Evolutionary conservation across 2,329 filamentous ascomycete genomes (phyloP).

Genomic region (Drechslera avenae): DNA sequence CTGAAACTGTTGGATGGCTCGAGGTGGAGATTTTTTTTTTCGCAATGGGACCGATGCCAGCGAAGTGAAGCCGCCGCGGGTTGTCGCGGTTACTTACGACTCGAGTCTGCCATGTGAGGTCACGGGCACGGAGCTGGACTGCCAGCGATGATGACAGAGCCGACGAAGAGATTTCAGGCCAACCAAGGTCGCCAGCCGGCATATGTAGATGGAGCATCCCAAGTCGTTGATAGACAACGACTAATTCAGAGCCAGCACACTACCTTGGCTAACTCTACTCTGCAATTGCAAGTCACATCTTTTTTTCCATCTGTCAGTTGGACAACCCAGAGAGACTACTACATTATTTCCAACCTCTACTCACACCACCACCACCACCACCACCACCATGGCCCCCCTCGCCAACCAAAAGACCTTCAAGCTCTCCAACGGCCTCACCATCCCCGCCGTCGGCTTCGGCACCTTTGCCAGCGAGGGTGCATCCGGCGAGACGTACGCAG

Average conservation of each 20-base stretch:
- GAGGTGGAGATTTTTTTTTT: conserved; percentile 26
- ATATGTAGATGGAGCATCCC: conserved; percentile 9
- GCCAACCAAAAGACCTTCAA: conserved; percentile 54
- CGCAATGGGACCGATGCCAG: conserved; percentile 17
- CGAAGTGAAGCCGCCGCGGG: conserved; percentile 29
- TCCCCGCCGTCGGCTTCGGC: conserved; percentile 74
- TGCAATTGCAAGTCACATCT: neutral
- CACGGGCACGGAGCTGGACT: conserved; percentile 8
- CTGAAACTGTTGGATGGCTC: conserved; percentile 43
- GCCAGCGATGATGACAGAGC: conserved; percentile 22
- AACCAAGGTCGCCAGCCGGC: conserved; percentile 3
- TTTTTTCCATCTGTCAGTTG: neutral
- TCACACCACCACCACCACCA: conserved; percentile 8
- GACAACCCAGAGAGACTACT: neutral
- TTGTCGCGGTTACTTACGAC: conserved; percentile 1
- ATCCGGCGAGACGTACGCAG: conserved; percentile 58
- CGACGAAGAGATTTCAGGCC: conserved; percentile 6
- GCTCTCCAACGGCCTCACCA: conserved; percentile 64
- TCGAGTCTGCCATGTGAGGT: conserved; percentile 6
- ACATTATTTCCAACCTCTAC: neutral
- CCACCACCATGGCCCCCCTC: conserved; percentile 35
- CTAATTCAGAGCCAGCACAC: neutral
- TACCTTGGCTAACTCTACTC: no score
- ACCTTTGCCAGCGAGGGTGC: conserved; percentile 73
- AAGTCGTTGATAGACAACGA: conserved; percentile 2